phyloP scores from a whole-genome alignment of 257 asterid genomes.

The Scutellaria baicalensis region DNA sequence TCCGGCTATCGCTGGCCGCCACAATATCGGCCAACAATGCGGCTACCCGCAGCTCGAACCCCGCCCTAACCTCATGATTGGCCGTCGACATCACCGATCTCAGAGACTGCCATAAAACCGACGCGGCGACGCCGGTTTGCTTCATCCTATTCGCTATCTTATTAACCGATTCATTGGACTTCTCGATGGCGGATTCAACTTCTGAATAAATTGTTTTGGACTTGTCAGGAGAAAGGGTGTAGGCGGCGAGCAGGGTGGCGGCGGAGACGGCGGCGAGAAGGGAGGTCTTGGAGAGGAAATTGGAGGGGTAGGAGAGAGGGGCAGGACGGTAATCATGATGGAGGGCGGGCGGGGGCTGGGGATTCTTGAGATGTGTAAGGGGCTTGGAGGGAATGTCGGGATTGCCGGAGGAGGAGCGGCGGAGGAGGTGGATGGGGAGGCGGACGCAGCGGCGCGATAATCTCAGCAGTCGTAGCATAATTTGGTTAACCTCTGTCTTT shows the following conservation, averaged over 20 bases:
- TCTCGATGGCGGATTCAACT: constrained; percentile 43
- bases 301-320: constrained; percentile 8
- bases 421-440: constrained; percentile 20
- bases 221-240: constrained; percentile 21
- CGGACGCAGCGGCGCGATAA: constrained; percentile 25
- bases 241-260: constrained; percentile 43
- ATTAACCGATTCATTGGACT: constrained; percentile 49
- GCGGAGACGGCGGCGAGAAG: constrained; percentile 46
- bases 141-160: constrained; percentile 53
- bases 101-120: constrained; percentile 91
- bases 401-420: constrained; percentile 24
- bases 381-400: constrained; percentile 17
- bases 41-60: constrained; percentile 92
- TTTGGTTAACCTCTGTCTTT: neutral
- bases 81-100: constrained; percentile 92
- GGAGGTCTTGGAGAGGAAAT: constrained; percentile 21
- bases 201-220: constrained; percentile 34
- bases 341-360: constrained; percentile 30
- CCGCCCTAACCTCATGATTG: constrained; percentile 88
- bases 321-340: constrained; percentile 17
- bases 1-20: constrained; percentile 79
- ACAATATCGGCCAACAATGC: constrained; percentile 92
- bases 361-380: constrained; percentile 11
- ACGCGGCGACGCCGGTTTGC: constrained; percentile 85
- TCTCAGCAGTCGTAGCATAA: constrained; percentile 16